These are phyloP conservation scores for Bertia moriformis DNA, from an alignment of 2,329 filamentous ascomycete genomes.

Conservation along the genomic window DNA sequence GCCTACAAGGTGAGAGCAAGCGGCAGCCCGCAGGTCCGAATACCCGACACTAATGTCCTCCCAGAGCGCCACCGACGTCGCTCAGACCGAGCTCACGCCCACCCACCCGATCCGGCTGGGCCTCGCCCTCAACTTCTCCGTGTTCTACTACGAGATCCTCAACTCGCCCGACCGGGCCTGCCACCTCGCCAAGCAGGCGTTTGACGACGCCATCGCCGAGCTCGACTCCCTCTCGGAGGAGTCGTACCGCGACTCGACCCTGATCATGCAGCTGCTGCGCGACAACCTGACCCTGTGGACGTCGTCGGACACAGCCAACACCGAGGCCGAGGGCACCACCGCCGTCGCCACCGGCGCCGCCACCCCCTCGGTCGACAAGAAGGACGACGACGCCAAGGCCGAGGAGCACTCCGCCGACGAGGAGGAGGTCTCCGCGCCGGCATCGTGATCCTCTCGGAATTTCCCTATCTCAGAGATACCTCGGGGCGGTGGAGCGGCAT, in stretches of 20 bases:
- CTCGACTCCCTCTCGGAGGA: slow-evolving; percentile 95
- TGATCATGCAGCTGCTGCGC: slow-evolving; percentile 97
- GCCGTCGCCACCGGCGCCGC: too few species aligned
- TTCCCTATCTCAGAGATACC: too few species aligned
- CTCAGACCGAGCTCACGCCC: slow-evolving; percentile 90
- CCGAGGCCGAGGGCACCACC: slow-evolving; percentile 66
- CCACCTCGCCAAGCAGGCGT: slow-evolving; percentile 97
- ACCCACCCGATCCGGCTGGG: slow-evolving; percentile 97
- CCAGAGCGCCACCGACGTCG: slow-evolving; percentile 91
- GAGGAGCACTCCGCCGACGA: too few species aligned
- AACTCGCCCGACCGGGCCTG: slow-evolving; percentile 96
- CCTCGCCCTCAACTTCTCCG: slow-evolving; percentile 96
- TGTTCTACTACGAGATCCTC: slow-evolving; percentile 98
- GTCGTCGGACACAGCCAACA: slow-evolving; percentile 78
- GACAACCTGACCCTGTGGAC: slow-evolving; percentile 98
- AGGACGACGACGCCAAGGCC: too few species aligned
- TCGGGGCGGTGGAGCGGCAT: too few species aligned
- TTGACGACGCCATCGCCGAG: slow-evolving; percentile 96
- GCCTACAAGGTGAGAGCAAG: slow-evolving; percentile 71
- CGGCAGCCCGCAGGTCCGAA: too few species aligned
- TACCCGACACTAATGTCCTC: too few species aligned
- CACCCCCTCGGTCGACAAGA: too few species aligned
- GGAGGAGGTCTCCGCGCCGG: too few species aligned
- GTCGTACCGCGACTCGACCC: slow-evolving; percentile 95
- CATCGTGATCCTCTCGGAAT: too few species aligned